A percentile compares a stretch with the other conserved stretches of the same genome.
Conservation (phyloP, 75 land plant genomes). For the Azolla pinnata region DNA sequence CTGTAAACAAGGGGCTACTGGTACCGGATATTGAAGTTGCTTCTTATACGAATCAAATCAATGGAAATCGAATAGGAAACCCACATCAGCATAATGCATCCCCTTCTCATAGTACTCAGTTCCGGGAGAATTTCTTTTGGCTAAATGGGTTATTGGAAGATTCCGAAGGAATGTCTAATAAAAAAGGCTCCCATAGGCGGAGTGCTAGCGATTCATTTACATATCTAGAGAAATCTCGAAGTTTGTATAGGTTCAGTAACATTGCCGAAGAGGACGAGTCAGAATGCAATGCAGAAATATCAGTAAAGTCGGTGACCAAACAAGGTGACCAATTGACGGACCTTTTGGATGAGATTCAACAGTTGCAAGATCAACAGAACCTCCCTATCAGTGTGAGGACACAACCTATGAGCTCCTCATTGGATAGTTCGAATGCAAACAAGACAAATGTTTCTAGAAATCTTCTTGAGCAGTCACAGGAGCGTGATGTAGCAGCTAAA, state of each 20-base stretch:
- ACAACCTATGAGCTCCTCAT: not conserved
- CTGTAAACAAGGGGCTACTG: not conserved
- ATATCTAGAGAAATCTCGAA: conserved; percentile 39
- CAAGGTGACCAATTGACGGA: not conserved
- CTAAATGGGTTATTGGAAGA: conserved; percentile 23
- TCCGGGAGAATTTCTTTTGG: conserved; percentile 13
- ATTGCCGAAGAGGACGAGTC: conserved; percentile 32
- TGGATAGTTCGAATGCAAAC: not conserved
- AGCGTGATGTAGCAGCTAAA: not conserved
- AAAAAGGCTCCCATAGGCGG: conserved; percentile 57
- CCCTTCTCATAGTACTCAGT: not conserved
- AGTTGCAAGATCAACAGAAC: not conserved
- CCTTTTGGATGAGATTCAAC: not conserved
- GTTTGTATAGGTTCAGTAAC: conserved; percentile 10
- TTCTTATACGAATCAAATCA: not conserved
- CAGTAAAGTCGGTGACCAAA: not conserved
- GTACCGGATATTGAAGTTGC: not conserved
- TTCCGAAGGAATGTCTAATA: conserved; percentile 12
- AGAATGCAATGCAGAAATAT: conserved; percentile 4
- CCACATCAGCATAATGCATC: not conserved
- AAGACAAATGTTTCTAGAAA: not conserved
- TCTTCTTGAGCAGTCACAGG: too few species aligned
- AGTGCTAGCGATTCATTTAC: conserved; percentile 84
- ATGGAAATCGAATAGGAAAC: not conserved
- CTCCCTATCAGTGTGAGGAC: not conserved